Base-by-base conservation (phyloP, 2,329 filamentous ascomycete genomes). In the Claviceps cyperi region DNA sequence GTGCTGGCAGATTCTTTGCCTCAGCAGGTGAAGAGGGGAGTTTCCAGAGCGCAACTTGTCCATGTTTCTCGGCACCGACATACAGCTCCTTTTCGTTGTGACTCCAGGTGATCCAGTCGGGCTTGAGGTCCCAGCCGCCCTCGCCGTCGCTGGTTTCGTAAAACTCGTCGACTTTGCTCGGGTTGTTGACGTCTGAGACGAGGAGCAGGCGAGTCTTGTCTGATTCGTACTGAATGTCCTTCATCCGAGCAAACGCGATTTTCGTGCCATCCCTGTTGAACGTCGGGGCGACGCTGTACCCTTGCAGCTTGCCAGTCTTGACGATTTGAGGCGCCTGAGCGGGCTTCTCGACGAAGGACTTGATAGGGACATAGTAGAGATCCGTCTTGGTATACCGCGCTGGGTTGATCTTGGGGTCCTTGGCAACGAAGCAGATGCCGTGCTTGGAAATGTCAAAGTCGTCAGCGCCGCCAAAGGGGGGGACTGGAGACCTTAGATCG, bases 331-430 rank as follows among this genome's bases (percentile, higher is more conserved):
- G 43, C 24, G 73, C 79, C 49, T 62, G 52, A 22, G 73, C 69
- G 54, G 80, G 64, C 61, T 73, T 60, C 48, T 80, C 73, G 5
- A 71, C 65, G 60, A 84, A 89, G 4, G 73, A 77, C 47, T 72
- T 69, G 35, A 89, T 69, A 0, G 81, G 76, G 4, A 85, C 75
- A 45, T 83, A 78, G 65, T 92, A 94, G 35, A 94, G 75, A 59
- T 92, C 85, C 0, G 83, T 83, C 59, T 90, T 91, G 5, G 88
- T 94, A 63, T 85, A 80, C 51, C 84, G 76, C 0, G 86, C 85
- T 3, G 78, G 80, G 58, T 84, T 80, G 24, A 88, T 65, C 11
- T 77, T 69, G 0, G 84, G 84, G 58, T 89, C 85, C 57, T 86
- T 87, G 8, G 86, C 77, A 9, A 88, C 78, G 59, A 90, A 90